phyloP scores from a whole-genome alignment of 306 rosid species.

The Purshia tridentata region DNA sequence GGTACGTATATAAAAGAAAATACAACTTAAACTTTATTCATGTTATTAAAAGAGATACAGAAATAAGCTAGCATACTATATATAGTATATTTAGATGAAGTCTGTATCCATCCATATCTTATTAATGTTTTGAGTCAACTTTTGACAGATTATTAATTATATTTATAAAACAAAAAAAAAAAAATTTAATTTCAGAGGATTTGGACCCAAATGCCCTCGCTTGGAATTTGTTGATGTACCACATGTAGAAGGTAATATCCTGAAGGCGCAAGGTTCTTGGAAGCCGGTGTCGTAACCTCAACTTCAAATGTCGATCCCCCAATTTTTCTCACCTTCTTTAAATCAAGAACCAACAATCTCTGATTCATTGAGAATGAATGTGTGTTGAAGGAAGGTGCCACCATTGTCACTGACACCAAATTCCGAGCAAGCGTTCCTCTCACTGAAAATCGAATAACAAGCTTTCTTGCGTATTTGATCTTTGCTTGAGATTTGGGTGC shows the following conservation, averaged over 20 bases:
- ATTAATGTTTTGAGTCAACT: no score
- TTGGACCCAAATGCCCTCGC: slow-evolving; percentile 62
- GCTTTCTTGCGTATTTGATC: slow-evolving; percentile 13
- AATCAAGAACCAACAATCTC: slow-evolving; percentile 44
- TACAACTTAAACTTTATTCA: no score
- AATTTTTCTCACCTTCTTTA: slow-evolving; percentile 19
- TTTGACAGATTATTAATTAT: no score
- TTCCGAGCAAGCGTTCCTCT: neutral
- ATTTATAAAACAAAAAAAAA: no score
- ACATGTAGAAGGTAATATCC: slow-evolving; percentile 62
- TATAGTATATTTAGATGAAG: no score
- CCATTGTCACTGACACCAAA: slow-evolving; percentile 45
- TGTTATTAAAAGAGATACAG: no score
- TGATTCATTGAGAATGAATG: slow-evolving; percentile 85
- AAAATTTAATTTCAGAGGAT: slow-evolving; percentile 22
- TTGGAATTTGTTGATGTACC: slow-evolving; percentile 61
- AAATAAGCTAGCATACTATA: no score
- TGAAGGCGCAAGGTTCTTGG: slow-evolving; percentile 54
- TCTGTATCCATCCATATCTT: no score
- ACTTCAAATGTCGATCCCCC: slow-evolving; percentile 33
- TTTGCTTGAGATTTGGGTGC: slow-evolving; percentile 12
- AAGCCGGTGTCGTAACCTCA: slow-evolving; percentile 43
- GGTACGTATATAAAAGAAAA: no score
- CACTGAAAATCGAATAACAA: slow-evolving; percentile 22
- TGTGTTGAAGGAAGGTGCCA: slow-evolving; percentile 65